Evolutionary conservation across 1,284 basidiomycete species (phyloP).

Genomic region (Ustilago trichophora): DNA sequence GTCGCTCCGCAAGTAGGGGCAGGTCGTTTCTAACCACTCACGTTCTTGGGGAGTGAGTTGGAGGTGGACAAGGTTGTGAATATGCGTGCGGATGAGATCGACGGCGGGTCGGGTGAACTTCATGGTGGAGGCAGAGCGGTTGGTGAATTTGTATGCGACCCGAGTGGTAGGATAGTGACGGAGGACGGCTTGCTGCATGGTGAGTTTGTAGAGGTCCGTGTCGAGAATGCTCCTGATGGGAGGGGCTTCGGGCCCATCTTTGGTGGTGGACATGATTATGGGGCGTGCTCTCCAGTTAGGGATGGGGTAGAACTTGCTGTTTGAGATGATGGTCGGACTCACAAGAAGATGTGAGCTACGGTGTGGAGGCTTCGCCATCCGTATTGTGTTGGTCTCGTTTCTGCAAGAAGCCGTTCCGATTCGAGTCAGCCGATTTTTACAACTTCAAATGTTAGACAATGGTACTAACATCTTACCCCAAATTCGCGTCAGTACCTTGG

Average conservation of each 20-base stretch:
- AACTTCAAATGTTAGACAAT: too few relatives aligned
- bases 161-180: constrained; percentile 78
- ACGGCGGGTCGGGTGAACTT: constrained; percentile 78
- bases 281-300: too few relatives aligned
- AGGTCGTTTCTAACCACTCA: constrained; percentile 75
- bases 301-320: too few relatives aligned
- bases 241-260: constrained; percentile 12
- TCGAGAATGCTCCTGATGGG: constrained; percentile 77
- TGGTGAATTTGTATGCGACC: constrained; percentile 79
- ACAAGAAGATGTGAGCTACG: too few relatives aligned
- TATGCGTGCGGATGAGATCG: constrained; percentile 72
- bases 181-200: constrained; percentile 94
- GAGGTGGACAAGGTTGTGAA: constrained; percentile 76
- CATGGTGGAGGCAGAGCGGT: constrained; percentile 75
- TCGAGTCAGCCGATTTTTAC: too few relatives aligned
- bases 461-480: too few relatives aligned
- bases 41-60: constrained; percentile 75
- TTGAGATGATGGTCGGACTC: too few relatives aligned
- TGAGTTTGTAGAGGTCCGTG: constrained; percentile 97
- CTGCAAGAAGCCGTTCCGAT: too few relatives aligned
- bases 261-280: neutral
- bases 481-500: too few relatives aligned
- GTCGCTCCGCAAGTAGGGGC: constrained; percentile 77
- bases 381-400: too few relatives aligned
- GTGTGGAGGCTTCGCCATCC: too few relatives aligned